Evolutionary conservation across 441 rosid genomes (phyloP).

Genomic region (Euphorbia celastroides): DNA sequence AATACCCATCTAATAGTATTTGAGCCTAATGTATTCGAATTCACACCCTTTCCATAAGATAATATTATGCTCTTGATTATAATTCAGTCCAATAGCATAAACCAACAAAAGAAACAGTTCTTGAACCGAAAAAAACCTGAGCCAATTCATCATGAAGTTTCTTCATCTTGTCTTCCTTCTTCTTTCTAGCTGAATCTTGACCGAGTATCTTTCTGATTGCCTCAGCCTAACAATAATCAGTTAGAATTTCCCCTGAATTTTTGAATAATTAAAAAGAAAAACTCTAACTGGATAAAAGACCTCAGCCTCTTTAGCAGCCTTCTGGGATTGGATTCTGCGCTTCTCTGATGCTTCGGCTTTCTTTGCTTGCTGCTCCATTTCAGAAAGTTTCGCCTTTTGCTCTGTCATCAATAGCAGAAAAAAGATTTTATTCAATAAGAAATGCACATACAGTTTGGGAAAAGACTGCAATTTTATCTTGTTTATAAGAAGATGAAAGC

Average conservation of each 20-base stretch:
- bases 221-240: conserved; percentile 44
- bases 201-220: conserved; percentile 92
- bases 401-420: conserved; percentile 32
- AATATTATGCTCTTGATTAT: conserved; percentile 9
- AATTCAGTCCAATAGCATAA: conserved; percentile 12
- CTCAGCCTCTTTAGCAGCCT: conserved; percentile 88
- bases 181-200: conserved; percentile 87
- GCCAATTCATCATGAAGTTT: conserved; percentile 66
- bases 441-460: neutral
- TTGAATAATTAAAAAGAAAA: neutral
- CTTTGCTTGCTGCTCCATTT: conserved; percentile 72
- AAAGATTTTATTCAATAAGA: neutral
- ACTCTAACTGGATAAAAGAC: conserved; percentile 30
- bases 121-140: conserved; percentile 31
- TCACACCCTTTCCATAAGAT: conserved; percentile 47
- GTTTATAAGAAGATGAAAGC: neutral
- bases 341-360: conserved; percentile 90
- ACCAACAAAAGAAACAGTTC: neutral
- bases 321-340: conserved; percentile 79
- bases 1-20: conserved; percentile 55
- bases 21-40: conserved; percentile 35
- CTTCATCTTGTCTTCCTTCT: conserved; percentile 74
- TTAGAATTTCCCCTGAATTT: conserved; percentile 2
- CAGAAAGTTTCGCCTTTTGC: conserved; percentile 71
- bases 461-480: neutral